These are phyloP conservation scores for Fraxinus anomala DNA, from an alignment of 257 asterid genomes.

Conservation along the genomic window DNA sequence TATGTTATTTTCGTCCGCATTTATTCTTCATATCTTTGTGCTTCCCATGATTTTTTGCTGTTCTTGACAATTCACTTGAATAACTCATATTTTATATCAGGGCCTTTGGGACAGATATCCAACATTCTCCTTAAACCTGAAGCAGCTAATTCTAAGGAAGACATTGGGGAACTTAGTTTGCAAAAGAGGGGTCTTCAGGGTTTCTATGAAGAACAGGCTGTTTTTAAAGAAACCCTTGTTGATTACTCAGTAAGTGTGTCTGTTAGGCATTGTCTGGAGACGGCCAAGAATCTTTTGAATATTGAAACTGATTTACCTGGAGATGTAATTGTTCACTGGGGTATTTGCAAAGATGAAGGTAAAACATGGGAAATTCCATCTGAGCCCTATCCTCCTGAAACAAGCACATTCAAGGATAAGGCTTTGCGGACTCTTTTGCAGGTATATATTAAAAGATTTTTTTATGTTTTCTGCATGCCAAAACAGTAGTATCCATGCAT, in stretches of 20 bases:
- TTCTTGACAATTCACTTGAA: constrained; percentile 8
- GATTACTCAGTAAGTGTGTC: constrained; percentile 62
- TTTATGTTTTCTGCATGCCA: constrained; percentile 1
- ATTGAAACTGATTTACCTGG: constrained; percentile 92
- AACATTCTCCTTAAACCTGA: constrained; percentile 55
- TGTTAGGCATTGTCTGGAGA: constrained; percentile 52
- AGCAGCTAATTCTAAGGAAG: constrained; percentile 44
- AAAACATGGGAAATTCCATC: constrained; percentile 77
- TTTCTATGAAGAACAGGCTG: constrained; percentile 70
- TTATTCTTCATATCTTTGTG: constrained; percentile 11
- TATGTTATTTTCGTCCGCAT: not conserved
- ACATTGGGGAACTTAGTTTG: constrained; percentile 32
- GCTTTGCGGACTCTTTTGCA: constrained; percentile 76
- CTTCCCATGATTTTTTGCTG: constrained; percentile 1
- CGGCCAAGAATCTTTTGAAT: constrained; percentile 51
- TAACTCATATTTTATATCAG: constrained; percentile 42
- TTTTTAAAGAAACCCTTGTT: constrained; percentile 56
- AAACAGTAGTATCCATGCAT: not conserved
- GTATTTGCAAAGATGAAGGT: constrained; percentile 65
- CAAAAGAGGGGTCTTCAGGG: constrained; percentile 53
- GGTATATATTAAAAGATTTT: constrained; percentile 40
- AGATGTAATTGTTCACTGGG: constrained; percentile 90
- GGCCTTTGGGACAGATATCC: constrained; percentile 63
- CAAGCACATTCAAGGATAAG: constrained; percentile 71
- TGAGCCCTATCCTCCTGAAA: constrained; percentile 77